Percentiles rank a stretch among this genome's conserved stretches.
Evolutionary conservation across 2,329 filamentous ascomycete species (phyloP).

Genomic region (Aspergillus quadricinctus): DNA sequence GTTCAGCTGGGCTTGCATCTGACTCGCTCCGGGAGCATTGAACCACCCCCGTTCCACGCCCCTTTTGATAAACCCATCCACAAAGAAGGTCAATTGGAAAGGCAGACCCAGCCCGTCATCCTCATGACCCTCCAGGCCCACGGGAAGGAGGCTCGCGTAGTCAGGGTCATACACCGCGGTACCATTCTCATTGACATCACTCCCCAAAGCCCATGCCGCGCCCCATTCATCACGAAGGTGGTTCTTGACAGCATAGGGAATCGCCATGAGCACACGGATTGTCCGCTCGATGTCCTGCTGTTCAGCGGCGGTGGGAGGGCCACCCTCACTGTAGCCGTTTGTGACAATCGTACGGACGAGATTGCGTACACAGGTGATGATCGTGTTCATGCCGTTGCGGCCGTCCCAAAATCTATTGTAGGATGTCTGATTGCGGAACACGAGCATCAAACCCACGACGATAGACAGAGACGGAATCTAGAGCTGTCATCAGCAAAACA

Average conservation of each 20-base stretch:
- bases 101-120: slow-evolving; percentile 57
- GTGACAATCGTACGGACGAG: slow-evolving; percentile 54
- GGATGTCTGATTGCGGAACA: slow-evolving; percentile 61
- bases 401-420: slow-evolving; percentile 64
- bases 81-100: slow-evolving; percentile 56
- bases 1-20: slow-evolving; percentile 57
- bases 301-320: slow-evolving; percentile 40
- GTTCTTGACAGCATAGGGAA: slow-evolving; percentile 61
- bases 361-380: slow-evolving; percentile 57
- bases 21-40: slow-evolving; percentile 54
- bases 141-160: slow-evolving; percentile 49
- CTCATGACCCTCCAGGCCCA: slow-evolving; percentile 51
- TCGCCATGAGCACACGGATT: slow-evolving; percentile 56
- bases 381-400: slow-evolving; percentile 52
- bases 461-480: slow-evolving; percentile 60
- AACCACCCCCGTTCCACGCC: slow-evolving; percentile 56
- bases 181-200: slow-evolving; percentile 27
- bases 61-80: slow-evolving; percentile 58
- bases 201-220: slow-evolving; percentile 37
- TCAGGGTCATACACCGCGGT: slow-evolving; percentile 40
- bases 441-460: slow-evolving; percentile 63
- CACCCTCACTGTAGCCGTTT: slow-evolving; percentile 37
- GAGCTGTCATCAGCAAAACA: neutral
- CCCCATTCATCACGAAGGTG: slow-evolving; percentile 62
- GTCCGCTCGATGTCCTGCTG: slow-evolving; percentile 55